A percentile compares a stretch with the other conserved stretches of the same genome.
phyloP scores from a whole-genome alignment of 2,329 filamentous ascomycete species.

The Alternaria incomplexa region DNA sequence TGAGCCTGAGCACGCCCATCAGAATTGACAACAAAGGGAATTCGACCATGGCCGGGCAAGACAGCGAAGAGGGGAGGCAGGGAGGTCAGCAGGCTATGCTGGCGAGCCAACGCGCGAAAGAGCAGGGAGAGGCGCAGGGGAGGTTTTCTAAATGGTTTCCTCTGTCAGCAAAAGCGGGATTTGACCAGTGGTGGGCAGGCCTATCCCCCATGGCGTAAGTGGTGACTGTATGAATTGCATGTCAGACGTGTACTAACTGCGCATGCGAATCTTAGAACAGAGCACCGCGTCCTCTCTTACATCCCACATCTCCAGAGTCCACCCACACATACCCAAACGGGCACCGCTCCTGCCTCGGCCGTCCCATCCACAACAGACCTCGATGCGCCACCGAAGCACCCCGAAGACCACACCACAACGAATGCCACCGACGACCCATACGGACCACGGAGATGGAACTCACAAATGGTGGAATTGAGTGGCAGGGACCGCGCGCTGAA shows the following conservation, averaged over 20 bases:
- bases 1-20: conserved; percentile 39
- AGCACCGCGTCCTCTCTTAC: conserved; percentile 85
- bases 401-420: conserved; percentile 55
- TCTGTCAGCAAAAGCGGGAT: conserved; percentile 88
- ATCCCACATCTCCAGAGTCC: conserved; percentile 81
- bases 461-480: conserved; percentile 80
- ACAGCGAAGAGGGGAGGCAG: conserved; percentile 24
- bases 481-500: conserved; percentile 89
- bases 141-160: conserved; percentile 69
- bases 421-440: conserved; percentile 70
- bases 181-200: conserved; percentile 75
- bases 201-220: conserved; percentile 71
- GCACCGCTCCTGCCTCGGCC: conserved; percentile 56
- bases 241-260: neutral
- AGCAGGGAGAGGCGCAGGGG: conserved; percentile 44
- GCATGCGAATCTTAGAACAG: conserved; percentile 58
- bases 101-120: conserved; percentile 55
- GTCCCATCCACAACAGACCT: conserved; percentile 50
- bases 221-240: neutral
- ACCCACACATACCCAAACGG: conserved; percentile 71
- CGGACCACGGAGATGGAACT: conserved; percentile 84
- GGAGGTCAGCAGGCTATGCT: conserved; percentile 55
- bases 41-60: conserved; percentile 39
- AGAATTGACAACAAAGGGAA: conserved; percentile 30
- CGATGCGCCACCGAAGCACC: conserved; percentile 40